Evolutionary conservation across 768 basidiomycete species (phyloP), one percentile per base, ranked within the genome.

Genomic region (Hygrophoropsis aurantiaca): DNA sequence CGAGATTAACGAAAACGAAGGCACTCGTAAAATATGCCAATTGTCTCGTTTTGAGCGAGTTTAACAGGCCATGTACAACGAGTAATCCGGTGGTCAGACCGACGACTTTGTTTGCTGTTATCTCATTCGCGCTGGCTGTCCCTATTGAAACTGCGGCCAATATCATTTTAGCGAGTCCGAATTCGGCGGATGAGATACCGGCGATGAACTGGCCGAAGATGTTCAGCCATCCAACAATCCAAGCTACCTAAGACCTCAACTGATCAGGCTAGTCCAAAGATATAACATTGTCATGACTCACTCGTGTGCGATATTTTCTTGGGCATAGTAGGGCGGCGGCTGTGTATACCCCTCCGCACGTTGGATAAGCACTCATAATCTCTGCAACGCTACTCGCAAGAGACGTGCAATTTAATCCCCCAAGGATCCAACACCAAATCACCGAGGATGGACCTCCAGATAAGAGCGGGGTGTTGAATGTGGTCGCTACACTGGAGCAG

Each of bases 281-380:
- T 30, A n/a, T n/a, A n/a, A n/a, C 16, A 15, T 19, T 33, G 16
- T 37, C 23, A 5, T 15, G 20, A 57, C 67, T 25, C 57, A 84
- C 86, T 59, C 71, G 79, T 32, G 87, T 80, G 42, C 87, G 80
- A 57, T 86, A 75, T 46, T 64, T 75, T 53, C 70, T 75, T 0
- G 87, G 87, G 4, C 81, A 80, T 8, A 88, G 68, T 57, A 82
- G 80, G n/a, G 86, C 85, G 20, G 87, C 87, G 3, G 87, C 87
- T n/a, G 86, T 87, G 55, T 89, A 89, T 4, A 62, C 39, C 8
- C 54, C 62, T 5, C 61, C 61, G 13, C 61, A 63, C 8, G 62
- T 66, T 30, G 62, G 62, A 53, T 60, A 64, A 2, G 65, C 62
- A 4, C 64, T 66, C 50, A 59, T 64, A 8, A 66, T 30, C 47